These are phyloP conservation scores for Ambrosiella cleistominuta DNA, from an alignment of 2,329 filamentous ascomycete species.

Conservation along the genomic window DNA sequence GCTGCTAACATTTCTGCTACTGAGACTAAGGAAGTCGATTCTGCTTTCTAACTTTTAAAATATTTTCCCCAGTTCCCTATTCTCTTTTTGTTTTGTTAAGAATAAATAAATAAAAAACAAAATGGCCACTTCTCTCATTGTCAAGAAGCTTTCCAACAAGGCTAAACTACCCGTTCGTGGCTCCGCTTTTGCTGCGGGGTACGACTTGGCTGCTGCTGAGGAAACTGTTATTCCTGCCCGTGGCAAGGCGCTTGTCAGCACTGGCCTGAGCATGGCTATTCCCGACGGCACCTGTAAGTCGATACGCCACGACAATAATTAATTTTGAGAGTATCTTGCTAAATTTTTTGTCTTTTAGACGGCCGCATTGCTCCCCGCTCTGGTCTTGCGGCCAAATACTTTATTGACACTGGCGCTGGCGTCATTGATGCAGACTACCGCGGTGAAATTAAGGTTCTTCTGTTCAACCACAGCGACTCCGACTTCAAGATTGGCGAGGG, in stretches of 20 bases:
- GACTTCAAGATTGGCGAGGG: constrained; percentile 73
- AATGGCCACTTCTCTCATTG: constrained; percentile 17
- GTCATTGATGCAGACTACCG: constrained; percentile 97
- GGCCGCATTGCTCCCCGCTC: constrained; percentile 79
- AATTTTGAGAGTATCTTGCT: background rate
- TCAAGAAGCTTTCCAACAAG: constrained; percentile 72
- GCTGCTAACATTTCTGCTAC: background rate
- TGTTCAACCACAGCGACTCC: constrained; percentile 77
- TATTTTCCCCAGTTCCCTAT: no score
- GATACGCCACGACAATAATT: background rate
- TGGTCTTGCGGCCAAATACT: constrained; percentile 83
- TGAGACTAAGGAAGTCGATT: background rate
- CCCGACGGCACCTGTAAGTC: constrained; percentile 76
- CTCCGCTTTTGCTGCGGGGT: constrained; percentile 77
- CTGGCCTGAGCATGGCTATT: constrained; percentile 79
- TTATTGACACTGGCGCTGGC: constrained; percentile 88
- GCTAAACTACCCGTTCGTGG: constrained; percentile 77
- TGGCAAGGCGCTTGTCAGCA: constrained; percentile 75
- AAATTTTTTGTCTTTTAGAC: constrained; percentile 31
- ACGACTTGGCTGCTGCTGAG: constrained; percentile 74
- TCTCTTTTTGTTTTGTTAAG: no score
- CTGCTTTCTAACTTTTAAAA: background rate
- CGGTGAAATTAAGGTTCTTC: constrained; percentile 78
- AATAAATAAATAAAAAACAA: background rate
- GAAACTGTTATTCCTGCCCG: constrained; percentile 60